Evolutionary conservation across 2,329 filamentous ascomycete species (phyloP).

Genomic region (Aspergillus puulaauensis): DNA sequence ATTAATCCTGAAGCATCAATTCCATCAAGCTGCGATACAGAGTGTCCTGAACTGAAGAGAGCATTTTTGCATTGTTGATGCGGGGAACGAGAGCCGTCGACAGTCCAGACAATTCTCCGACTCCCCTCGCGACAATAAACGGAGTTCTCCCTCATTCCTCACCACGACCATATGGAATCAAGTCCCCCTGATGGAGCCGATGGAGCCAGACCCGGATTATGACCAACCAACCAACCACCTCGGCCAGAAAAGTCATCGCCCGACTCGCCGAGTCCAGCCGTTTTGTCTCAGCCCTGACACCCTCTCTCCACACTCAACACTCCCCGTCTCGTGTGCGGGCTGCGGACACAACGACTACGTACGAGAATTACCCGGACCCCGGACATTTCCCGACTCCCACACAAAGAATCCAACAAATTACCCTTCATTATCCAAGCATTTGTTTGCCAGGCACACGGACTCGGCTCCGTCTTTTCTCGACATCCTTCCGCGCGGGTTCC

Average conservation of each 20-base stretch:
- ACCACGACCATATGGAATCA: neutral
- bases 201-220: neutral
- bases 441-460: no score
- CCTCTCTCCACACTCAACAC: neutral
- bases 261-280: slow-evolving; percentile 9
- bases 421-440: no score
- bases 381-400: neutral
- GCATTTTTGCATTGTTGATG: neutral
- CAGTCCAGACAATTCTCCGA: neutral
- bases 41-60: neutral
- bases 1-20: neutral
- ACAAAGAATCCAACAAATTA: no score
- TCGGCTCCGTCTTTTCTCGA: neutral
- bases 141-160: neutral
- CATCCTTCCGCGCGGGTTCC: neutral
- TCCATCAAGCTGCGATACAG: neutral
- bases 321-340: neutral
- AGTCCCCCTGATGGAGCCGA: neutral
- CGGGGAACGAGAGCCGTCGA: neutral
- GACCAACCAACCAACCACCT: slow-evolving; percentile 11
- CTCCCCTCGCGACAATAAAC: no score
- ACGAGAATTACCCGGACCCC: slow-evolving; percentile 2
- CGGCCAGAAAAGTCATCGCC: slow-evolving; percentile 5
- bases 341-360: neutral
- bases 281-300: slow-evolving; percentile 1